Evolutionary conservation across 2,329 filamentous ascomycete genomes (phyloP).

Genomic region (Penicillium sp.): DNA sequence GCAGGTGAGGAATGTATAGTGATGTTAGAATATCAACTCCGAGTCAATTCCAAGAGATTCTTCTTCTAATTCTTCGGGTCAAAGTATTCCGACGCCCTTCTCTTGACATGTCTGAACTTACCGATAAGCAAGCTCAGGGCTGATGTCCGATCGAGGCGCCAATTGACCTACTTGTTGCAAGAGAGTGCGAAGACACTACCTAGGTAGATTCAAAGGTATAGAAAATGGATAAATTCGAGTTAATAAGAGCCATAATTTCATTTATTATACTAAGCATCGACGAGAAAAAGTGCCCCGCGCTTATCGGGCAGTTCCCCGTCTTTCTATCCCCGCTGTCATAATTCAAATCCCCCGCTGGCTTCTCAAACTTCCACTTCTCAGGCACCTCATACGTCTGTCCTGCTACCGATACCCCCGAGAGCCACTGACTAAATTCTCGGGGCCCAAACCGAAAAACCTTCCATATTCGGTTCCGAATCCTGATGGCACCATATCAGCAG

Average conservation of each 20-base stretch:
- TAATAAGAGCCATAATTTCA: slow-evolving; percentile 7
- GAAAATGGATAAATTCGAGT: neutral
- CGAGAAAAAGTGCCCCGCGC: slow-evolving; percentile 10
- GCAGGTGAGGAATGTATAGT: neutral
- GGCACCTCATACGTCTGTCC: neutral
- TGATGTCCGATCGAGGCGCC: neutral
- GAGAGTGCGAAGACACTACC: too few species aligned
- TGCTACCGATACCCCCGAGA: neutral
- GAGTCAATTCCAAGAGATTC: neutral
- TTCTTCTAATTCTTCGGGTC: neutral
- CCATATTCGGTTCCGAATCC: neutral
- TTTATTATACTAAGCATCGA: slow-evolving; percentile 11
- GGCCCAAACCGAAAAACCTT: neutral
- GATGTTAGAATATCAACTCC: neutral
- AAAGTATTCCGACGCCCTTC: slow-evolving; percentile 7
- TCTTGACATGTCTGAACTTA: slow-evolving; percentile 11
- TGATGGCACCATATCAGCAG: neutral
- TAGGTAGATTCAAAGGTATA: neutral
- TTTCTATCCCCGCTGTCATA: too few species aligned
- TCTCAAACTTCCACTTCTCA: slow-evolving; percentile 1
- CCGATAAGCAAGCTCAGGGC: slow-evolving; percentile 9
- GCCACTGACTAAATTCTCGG: neutral
- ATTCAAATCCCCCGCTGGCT: neutral
- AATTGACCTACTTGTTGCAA: neutral
- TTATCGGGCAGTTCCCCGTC: slow-evolving; percentile 16